A percentile compares a stretch with the other conserved stretches of the same genome.
phyloP scores from a whole-genome alignment of 352 stramenopile species.

The Phytophthora capsici region DNA sequence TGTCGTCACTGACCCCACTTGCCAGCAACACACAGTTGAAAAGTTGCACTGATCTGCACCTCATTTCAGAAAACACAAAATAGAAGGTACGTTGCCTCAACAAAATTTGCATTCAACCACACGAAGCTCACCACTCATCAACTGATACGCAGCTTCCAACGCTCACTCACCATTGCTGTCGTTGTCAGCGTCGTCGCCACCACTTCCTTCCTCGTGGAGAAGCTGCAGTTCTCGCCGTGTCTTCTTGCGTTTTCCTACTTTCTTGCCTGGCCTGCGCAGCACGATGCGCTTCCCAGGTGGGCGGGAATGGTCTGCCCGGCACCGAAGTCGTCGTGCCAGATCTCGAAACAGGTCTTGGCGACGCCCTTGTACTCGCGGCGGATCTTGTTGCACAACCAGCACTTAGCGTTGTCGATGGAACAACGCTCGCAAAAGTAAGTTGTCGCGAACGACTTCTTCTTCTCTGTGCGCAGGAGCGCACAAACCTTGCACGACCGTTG shows the following conservation, averaged over 20 bases:
- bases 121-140: not conserved
- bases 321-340: not conserved
- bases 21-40: not conserved
- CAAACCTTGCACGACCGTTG: no score
- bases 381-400: not conserved
- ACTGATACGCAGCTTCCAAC: slow-evolving; percentile 4
- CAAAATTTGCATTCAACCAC: not conserved
- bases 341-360: not conserved
- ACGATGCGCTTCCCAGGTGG: not conserved
- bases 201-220: not conserved
- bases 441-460: no score
- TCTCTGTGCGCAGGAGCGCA: no score
- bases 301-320: not conserved
- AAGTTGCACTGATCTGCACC: not conserved
- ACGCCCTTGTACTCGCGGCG: not conserved
- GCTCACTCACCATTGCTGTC: not conserved
- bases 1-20: not conserved
- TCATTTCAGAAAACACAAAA: not conserved
- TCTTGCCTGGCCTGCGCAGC: not conserved
- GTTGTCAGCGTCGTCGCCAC: not conserved
- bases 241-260: not conserved
- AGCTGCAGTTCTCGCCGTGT: not conserved
- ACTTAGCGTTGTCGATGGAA: no score
- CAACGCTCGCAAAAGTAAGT: no score
- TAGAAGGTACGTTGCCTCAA: not conserved